A percentile compares a stretch with the other conserved stretches of the same genome.
Conservation (phyloP, 139 green algal genomes). For the Haematococcus sp. region DNA sequence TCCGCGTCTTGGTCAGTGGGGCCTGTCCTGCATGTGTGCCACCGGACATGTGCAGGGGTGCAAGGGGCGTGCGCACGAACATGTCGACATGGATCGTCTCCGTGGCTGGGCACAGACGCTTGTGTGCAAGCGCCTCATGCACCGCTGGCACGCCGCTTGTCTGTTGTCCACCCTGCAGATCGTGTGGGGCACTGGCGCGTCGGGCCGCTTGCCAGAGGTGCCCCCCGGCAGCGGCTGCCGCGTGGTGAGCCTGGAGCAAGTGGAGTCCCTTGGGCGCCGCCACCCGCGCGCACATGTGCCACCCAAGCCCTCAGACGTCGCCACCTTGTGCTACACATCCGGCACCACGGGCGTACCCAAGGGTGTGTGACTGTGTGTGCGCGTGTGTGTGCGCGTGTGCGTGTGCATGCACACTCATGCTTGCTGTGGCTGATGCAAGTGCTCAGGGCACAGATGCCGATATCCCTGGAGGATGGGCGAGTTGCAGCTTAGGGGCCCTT, state of each 20-base stretch:
- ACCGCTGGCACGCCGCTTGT: too few relatives aligned
- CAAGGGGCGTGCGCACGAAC: too few relatives aligned
- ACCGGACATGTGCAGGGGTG: too few relatives aligned
- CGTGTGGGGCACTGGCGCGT: constrained; percentile 44
- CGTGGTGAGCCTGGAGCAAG: constrained; percentile 62
- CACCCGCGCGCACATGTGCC: constrained; percentile 79
- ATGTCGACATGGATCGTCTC: too few relatives aligned
- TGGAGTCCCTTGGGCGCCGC: constrained; percentile 61
- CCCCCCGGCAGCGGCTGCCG: constrained; percentile 34
- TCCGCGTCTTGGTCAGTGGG: constrained; percentile 75
- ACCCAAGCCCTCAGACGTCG: constrained; percentile 72
- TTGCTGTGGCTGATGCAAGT: background rate
- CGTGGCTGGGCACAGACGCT: too few relatives aligned
- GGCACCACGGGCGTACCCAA: constrained; percentile 90
- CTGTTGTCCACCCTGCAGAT: constrained; percentile 40
- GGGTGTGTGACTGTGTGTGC: constrained; percentile 32
- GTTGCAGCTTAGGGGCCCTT: too few relatives aligned
- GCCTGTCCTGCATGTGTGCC: constrained; percentile 12
- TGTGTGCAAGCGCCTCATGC: too few relatives aligned
- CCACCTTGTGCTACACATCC: constrained; percentile 96
- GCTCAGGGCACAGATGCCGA: background rate
- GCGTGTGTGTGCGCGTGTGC: background rate
- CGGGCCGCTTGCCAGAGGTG: constrained; percentile 43
- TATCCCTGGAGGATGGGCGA: too few relatives aligned
- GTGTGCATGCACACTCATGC: too few relatives aligned